A percentile compares a stretch with the other conserved stretches of the same genome.
phyloP scores from a whole-genome alignment of 164 flowering plant genomes.

The Protea cynaroides region DNA sequence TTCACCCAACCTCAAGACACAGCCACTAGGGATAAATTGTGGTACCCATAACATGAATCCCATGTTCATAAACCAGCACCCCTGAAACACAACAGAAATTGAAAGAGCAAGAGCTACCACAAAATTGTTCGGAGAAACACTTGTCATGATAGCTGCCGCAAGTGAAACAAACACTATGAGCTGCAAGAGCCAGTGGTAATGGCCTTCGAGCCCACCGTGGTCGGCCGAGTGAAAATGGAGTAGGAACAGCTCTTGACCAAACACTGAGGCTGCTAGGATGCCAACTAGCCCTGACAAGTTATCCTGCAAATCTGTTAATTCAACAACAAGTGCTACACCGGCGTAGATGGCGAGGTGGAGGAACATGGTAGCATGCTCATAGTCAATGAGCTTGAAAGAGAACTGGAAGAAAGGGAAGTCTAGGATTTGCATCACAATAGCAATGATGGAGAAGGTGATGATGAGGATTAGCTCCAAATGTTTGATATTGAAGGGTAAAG shows the following conservation, averaged over 20 bases:
- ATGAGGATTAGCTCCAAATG: conserved; percentile 53
- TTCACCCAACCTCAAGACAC: conserved; percentile 19
- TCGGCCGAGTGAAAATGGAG: conserved; percentile 77
- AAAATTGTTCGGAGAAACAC: conserved; percentile 35
- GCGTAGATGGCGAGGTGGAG: conserved; percentile 70
- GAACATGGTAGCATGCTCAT: conserved; percentile 75
- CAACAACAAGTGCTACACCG: conserved; percentile 43
- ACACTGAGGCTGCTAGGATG: conserved; percentile 56
- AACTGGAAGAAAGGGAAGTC: conserved; percentile 44
- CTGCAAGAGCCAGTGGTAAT: conserved; percentile 78
- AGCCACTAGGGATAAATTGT: conserved; percentile 49
- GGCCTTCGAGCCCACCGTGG: conserved; percentile 78
- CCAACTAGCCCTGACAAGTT: conserved; percentile 38
- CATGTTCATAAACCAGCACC: conserved; percentile 78
- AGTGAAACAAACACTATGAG: conserved; percentile 56
- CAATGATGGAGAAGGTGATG: conserved; percentile 44
- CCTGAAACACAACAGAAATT: conserved; percentile 53
- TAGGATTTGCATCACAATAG: conserved; percentile 40
- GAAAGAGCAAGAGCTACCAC: conserved; percentile 57
- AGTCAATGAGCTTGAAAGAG: conserved; percentile 39
- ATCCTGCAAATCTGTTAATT: conserved; percentile 31
- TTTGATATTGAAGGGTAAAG: conserved; percentile 24
- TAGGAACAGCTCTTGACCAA: conserved; percentile 63
- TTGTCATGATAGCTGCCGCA: conserved; percentile 30
- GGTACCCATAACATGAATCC: conserved; percentile 65